phyloP scores from a whole-genome alignment of 306 rosid species.

The Quercus dentata region DNA sequence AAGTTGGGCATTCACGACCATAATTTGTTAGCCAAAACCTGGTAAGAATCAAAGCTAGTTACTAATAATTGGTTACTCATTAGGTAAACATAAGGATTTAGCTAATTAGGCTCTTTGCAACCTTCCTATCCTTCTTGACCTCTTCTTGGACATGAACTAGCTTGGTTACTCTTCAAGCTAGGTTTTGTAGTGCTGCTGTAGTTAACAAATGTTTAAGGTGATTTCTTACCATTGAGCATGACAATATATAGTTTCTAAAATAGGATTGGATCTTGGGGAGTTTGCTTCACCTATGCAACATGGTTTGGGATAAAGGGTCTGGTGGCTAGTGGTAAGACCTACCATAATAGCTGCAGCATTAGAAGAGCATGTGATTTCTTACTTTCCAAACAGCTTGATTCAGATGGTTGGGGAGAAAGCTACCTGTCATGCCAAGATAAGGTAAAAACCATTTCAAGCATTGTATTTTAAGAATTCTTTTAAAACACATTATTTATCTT shows the following conservation, averaged over 20 bases:
- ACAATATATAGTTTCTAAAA: background rate
- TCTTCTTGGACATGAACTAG: too few relatives aligned
- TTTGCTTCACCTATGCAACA: slow-evolving; percentile 74
- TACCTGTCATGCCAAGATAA: slow-evolving; percentile 56
- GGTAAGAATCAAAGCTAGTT: too few relatives aligned
- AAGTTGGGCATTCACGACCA: too few relatives aligned
- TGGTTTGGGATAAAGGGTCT: slow-evolving; percentile 77
- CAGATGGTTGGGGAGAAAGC: slow-evolving; percentile 87
- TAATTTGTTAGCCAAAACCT: too few relatives aligned
- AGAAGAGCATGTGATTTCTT: slow-evolving; percentile 61
- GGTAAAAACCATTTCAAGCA: slow-evolving; percentile 23
- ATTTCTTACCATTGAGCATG: background rate
- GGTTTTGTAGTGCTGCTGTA: background rate
- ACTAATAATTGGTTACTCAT: too few relatives aligned
- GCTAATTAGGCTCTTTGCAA: too few relatives aligned
- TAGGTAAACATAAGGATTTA: too few relatives aligned
- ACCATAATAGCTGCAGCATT: slow-evolving; percentile 38
- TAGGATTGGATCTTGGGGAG: slow-evolving; percentile 80
- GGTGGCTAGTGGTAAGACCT: slow-evolving; percentile 41
- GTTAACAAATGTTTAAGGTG: background rate
- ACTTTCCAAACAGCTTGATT: slow-evolving; percentile 54
- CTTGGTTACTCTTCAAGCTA: too few relatives aligned
- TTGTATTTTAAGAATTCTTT: background rate
- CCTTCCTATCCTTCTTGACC: too few relatives aligned
- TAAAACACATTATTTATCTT: background rate